phyloP scores from a whole-genome alignment of 2,329 filamentous ascomycete species.

The Botrytis hyacinthi region DNA sequence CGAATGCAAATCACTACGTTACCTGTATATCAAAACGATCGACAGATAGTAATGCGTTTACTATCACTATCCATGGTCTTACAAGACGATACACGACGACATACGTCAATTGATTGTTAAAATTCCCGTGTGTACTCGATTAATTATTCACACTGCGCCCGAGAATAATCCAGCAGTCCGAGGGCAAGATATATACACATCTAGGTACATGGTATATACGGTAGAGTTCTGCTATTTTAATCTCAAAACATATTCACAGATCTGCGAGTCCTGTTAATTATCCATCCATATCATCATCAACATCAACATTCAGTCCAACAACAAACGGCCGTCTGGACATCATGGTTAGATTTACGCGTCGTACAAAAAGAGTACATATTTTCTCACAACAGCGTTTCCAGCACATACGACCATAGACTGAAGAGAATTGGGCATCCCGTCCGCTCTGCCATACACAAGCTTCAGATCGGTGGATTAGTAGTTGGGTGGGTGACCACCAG shows the following conservation, averaged over 20 bases:
- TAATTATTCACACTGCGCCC: background rate
- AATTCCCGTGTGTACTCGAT: background rate
- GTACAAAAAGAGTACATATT: background rate
- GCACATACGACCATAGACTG: conserved; percentile 14
- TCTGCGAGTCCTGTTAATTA: background rate
- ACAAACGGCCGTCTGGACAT: background rate
- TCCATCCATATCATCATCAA: background rate
- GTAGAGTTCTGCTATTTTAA: background rate
- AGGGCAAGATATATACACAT: background rate
- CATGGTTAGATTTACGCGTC: background rate
- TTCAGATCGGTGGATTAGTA: conserved; percentile 18
- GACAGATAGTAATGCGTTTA: background rate
- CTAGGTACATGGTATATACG: background rate
- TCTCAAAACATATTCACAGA: background rate
- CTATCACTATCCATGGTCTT: background rate
- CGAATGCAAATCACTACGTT: background rate
- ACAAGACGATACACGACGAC: too few relatives aligned
- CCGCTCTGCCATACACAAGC: conserved; percentile 18
- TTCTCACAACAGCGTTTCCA: fast-evolving
- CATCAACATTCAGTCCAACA: background rate
- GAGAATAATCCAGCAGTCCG: background rate
- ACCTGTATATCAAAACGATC: background rate
- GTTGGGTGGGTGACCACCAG: conserved; percentile 18
- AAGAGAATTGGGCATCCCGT: conserved; percentile 17
- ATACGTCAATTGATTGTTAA: background rate